A percentile compares a stretch with the other conserved stretches of the same genome.
These are phyloP conservation scores for Lithospermum erythrorhizon DNA, from an alignment of 257 asterid species.

Conservation along the genomic window DNA sequence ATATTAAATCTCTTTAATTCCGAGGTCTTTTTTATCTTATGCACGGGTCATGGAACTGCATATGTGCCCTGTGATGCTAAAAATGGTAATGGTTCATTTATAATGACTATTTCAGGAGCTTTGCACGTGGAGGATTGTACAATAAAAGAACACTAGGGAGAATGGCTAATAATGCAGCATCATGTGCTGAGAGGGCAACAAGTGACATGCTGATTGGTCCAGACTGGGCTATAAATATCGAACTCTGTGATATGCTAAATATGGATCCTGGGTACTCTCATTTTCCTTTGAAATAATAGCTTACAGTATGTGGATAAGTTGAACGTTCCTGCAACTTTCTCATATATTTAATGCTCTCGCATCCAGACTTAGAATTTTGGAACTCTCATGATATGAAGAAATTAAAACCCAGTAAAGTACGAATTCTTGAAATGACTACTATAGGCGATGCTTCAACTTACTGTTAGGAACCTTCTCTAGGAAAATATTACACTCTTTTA, in stretches of 20 bases:
- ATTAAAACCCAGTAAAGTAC: not conserved
- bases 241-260: constrained; percentile 81
- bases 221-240: constrained; percentile 94
- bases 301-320: not conserved
- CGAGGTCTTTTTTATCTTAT: not conserved
- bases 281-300: not conserved
- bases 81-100: not conserved
- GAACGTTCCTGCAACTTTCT: not conserved
- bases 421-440: not conserved
- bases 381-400: not conserved
- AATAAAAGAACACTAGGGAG: constrained; percentile 15
- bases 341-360: not conserved
- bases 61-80: not conserved
- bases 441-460: not conserved
- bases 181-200: constrained; percentile 93
- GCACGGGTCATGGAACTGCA: not conserved
- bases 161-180: constrained; percentile 76
- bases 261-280: constrained; percentile 58
- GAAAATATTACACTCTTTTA: not conserved
- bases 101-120: not conserved
- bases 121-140: constrained; percentile 14
- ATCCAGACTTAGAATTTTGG: not conserved
- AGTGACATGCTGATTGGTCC: constrained; percentile 91
- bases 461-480: not conserved
- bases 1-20: not conserved